phyloP scores from a whole-genome alignment of 164 flowering plant genomes.

The Aristolochia contorta region DNA sequence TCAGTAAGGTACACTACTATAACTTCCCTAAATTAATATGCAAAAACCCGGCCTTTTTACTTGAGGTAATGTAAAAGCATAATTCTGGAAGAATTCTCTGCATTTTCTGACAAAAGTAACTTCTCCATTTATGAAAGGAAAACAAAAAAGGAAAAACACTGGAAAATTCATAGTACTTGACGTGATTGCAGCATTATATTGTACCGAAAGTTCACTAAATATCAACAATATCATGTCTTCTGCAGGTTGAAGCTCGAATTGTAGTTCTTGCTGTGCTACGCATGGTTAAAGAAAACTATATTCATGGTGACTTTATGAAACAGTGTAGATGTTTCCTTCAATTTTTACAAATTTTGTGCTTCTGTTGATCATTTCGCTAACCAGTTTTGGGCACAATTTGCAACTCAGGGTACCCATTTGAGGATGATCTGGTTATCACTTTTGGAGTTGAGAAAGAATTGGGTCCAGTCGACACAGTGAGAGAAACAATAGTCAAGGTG shows the following conservation, averaged over 20 bases:
- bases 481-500: conserved; percentile 44
- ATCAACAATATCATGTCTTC: neutral
- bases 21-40: too few relatives aligned
- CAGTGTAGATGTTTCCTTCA: neutral
- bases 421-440: conserved; percentile 58
- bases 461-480: conserved; percentile 24
- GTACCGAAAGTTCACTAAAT: neutral
- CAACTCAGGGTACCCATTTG: conserved; percentile 11
- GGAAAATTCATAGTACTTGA: too few relatives aligned
- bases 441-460: conserved; percentile 28
- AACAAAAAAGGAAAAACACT: neutral
- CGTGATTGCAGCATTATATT: neutral
- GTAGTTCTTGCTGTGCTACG: conserved; percentile 79
- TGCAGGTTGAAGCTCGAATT: conserved; percentile 87
- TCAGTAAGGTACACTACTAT: conserved; percentile 48
- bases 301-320: conserved; percentile 27
- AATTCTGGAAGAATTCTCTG: too few relatives aligned
- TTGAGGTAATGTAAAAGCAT: too few relatives aligned
- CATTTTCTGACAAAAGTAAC: too few relatives aligned
- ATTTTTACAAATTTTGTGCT: neutral
- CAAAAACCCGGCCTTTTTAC: too few relatives aligned
- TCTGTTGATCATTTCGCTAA: neutral
- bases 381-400: neutral
- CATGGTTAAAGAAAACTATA: conserved; percentile 67
- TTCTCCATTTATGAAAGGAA: neutral